These are phyloP conservation scores for Rubus parviflorus DNA, from an alignment of 306 rosid genomes.

Conservation along the genomic window DNA sequence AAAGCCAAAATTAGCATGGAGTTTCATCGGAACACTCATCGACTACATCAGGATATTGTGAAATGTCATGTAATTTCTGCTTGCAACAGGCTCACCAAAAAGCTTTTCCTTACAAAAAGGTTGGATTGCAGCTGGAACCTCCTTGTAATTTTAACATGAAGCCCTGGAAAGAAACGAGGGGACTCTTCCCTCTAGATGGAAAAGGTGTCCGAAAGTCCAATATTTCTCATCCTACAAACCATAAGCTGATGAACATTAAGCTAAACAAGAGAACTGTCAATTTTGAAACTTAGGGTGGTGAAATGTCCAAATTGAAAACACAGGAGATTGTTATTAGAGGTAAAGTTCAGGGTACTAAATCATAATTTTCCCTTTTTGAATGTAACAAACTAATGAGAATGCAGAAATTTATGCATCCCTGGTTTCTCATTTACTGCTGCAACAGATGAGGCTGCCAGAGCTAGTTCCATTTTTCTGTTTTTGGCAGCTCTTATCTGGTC, in stretches of 20 bases:
- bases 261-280: background rate
- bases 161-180: slow-evolving; percentile 3
- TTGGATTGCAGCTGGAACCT: slow-evolving; percentile 4
- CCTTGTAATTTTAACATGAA: background rate
- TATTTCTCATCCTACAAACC: background rate
- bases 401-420: slow-evolving; percentile 15
- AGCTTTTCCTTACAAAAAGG: background rate
- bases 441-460: slow-evolving; percentile 27
- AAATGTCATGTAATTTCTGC: slow-evolving; percentile 14
- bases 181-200: background rate
- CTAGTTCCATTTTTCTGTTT: slow-evolving; percentile 43
- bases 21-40: background rate
- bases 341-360: background rate
- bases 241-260: background rate
- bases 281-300: background rate
- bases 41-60: background rate
- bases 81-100: background rate
- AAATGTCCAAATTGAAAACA: background rate
- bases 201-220: background rate
- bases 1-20: background rate
- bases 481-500: slow-evolving; percentile 80
- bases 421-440: slow-evolving; percentile 12
- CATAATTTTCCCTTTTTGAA: background rate
- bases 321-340: background rate
- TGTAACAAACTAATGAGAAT: slow-evolving; percentile 11